Evolutionary conservation across 805 yeast genomes (phyloP).

Genomic region (Cyberlindnera subsufficiens): DNA sequence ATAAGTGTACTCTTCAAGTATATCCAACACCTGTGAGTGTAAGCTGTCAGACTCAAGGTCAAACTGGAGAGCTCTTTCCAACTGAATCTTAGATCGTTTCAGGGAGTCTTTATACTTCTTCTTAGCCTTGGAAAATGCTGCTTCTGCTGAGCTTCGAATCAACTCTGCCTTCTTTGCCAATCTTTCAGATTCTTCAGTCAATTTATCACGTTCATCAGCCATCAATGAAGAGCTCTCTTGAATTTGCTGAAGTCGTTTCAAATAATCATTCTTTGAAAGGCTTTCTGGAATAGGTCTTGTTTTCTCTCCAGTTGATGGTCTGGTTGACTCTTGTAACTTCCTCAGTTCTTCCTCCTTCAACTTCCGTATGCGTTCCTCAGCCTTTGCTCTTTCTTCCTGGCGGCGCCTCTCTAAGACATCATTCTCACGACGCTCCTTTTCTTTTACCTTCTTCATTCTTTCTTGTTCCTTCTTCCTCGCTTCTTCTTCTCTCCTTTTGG

Average conservation of each 20-base stretch:
- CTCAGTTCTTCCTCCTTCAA: conserved; percentile 1
- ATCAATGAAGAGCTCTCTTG: conserved; percentile 1
- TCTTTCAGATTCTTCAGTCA: conserved; percentile 4
- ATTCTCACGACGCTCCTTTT: conserved; percentile 5
- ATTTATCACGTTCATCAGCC: conserved; percentile 3
- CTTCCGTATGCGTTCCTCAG: conserved; percentile 4
- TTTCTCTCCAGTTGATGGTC: not conserved
- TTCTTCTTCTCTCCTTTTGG: conserved; percentile 1
- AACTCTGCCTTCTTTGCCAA: conserved; percentile 4
- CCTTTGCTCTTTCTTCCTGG: conserved; percentile 6
- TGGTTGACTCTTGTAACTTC: too few species aligned
- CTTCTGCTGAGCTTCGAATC: conserved; percentile 10
- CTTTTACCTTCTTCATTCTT: conserved; percentile 2
- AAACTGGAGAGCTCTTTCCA: conserved; percentile 1
- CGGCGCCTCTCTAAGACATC: conserved; percentile 11
- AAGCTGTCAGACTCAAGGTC: conserved; percentile 4
- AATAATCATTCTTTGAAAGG: conserved; percentile 7
- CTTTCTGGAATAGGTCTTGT: not conserved
- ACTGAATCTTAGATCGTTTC: conserved; percentile 1
- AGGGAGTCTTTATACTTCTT: conserved; percentile 10
- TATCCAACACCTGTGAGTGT: conserved; percentile 3
- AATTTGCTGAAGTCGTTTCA: conserved; percentile 3
- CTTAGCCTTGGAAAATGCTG: conserved; percentile 14
- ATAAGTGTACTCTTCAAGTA: conserved; percentile 5
- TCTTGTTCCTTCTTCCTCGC: conserved; percentile 1